Base-by-base conservation (phyloP, 73 alveolate species). In the Tetrahymena borealis region DNA sequence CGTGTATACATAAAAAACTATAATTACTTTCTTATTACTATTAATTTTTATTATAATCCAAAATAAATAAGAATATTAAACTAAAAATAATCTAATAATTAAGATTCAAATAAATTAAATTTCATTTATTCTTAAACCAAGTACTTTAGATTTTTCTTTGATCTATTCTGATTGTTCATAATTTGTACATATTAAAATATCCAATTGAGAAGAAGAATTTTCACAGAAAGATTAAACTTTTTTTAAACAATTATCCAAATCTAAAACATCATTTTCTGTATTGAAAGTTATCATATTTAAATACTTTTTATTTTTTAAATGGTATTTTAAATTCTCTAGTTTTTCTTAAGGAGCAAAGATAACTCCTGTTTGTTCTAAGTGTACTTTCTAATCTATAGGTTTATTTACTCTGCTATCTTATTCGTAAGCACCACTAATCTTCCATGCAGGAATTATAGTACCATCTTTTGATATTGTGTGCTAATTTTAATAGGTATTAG, bases 401-500 rank as follows among this genome's bases (percentile, higher is more conserved):
- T 60, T 60, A 15, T 24, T 35, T 24, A 28, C 85, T 60, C 85
- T 60, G 38, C 85, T 60, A 60, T 60, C 85, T 60, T 60, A 60
- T 28, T 60, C 85, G 28, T 60, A 60, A 1, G 85, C n/a, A 6
- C 85, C 85, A n/a, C 85, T 60, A 18, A 60, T 60, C 28, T 60
- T 60, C 85, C 85, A 60, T 15, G 85, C 85, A 60, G 85, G 85
- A 24, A 60, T 60, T 18, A 60, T 60, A 15, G 85, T 60, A 4
- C 85, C 85, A 20, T 60, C 85, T 60, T 60, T 4, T 20, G n/a
- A 20, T 24, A 60, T 35, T 4, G 85, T 60, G 10, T 60, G 85
- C 32, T 1, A 60, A 90, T 93, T 85, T 32, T 78, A 41, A n/a
- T 93, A 33, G 9, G 95, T 93, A 33, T 79, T 93, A 15, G 39